Conservation (phyloP, 78 protist genomes). For the Tieghemostelium lacteum region DNA sequence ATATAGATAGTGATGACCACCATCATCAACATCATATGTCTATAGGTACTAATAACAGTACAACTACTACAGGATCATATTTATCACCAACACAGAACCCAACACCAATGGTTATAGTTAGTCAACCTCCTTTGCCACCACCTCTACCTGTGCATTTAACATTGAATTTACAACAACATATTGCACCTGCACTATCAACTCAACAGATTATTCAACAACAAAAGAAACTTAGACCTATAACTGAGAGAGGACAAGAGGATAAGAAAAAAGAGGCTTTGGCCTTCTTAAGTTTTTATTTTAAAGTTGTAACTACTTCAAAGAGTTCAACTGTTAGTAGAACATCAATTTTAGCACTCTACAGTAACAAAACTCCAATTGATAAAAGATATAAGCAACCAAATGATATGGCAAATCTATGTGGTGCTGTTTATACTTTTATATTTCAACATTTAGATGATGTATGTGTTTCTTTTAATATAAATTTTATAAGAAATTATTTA, state of each 20-base stretch:
- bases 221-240: conserved; percentile 45
- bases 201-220: conserved; percentile 54
- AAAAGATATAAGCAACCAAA: conserved; percentile 59
- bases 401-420: conserved; percentile 77
- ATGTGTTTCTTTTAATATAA: conserved; percentile 5
- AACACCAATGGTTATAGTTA: too few relatives aligned
- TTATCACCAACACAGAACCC: neutral
- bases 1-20: too few relatives aligned
- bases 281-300: conserved; percentile 41
- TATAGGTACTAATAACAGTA: neutral
- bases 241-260: conserved; percentile 66
- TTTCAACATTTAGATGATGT: conserved; percentile 66
- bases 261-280: conserved; percentile 65
- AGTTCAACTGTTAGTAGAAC: conserved; percentile 16
- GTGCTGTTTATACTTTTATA: conserved; percentile 75
- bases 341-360: conserved; percentile 34
- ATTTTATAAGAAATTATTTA: neutral
- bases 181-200: neutral
- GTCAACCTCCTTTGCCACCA: neutral
- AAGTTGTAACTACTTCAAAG: conserved; percentile 32
- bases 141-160: neutral
- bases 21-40: neutral
- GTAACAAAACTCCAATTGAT: conserved; percentile 19
- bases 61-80: neutral
- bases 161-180: neutral